A percentile compares a stretch with the other conserved stretches of the same genome.
phyloP scores from a whole-genome alignment of 768 basidiomycete genomes.

The Lyophyllum decastes region DNA sequence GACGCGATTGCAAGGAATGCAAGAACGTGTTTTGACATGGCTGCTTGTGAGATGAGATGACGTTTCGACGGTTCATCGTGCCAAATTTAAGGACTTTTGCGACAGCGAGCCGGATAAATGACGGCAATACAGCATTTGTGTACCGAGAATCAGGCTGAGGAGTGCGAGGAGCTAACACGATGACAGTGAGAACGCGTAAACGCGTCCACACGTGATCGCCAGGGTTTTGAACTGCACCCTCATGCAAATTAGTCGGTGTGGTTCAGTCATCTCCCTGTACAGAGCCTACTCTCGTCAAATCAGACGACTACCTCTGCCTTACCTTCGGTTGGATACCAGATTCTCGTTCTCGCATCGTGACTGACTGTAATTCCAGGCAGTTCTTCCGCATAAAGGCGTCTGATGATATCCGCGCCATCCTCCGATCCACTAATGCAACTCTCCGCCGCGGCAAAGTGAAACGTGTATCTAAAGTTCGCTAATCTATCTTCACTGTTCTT shows the following conservation, averaged over 20 bases:
- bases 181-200: no score
- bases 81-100: neutral
- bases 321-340: constrained; percentile 38
- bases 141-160: constrained; percentile 7
- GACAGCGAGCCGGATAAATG: neutral
- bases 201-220: neutral
- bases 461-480: constrained; percentile 51
- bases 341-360: neutral
- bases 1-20: constrained; percentile 12
- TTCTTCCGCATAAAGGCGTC: constrained; percentile 64
- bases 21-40: constrained; percentile 14
- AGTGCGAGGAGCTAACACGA: neutral
- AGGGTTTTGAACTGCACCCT: neutral
- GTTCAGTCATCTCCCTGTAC: constrained; percentile 34
- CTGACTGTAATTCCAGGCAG: constrained; percentile 39
- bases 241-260: neutral
- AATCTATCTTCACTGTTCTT: neutral
- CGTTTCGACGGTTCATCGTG: neutral
- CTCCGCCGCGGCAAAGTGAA: constrained; percentile 44
- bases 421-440: constrained; percentile 30
- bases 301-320: constrained; percentile 39
- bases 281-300: constrained; percentile 43
- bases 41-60: neutral
- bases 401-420: constrained; percentile 57
- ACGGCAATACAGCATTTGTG: neutral